Base-by-base conservation (phyloP, 2,329 filamentous ascomycete genomes). In the Alternaria hordeiaustralica region DNA sequence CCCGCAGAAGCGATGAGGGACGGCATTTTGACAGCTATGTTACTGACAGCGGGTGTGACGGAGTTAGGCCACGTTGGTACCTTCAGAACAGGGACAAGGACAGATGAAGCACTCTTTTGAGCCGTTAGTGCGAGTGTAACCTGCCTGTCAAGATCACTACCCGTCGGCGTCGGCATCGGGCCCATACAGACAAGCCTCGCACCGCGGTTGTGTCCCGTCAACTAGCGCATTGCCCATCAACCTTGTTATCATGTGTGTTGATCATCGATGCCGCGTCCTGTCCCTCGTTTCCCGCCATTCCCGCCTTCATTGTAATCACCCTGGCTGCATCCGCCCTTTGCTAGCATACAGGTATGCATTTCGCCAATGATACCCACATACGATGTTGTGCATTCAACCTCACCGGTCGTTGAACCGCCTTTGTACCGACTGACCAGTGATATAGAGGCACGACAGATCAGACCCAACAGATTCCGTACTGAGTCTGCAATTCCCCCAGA, bases 1-100 rank as follows among this genome's bases (percentile, higher is more conserved):
- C 49, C 44, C 54, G 71, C 72, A 77, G 71, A 72, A 62, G 69
- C 69, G 68, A 73, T 57, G 61, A 66, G 41, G 62, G 58, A 73
- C 71, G 66, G 58, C 49, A 67, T 74, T 71, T 78, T 76, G 74
- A 76, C 75, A 76, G 72, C 65, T 70, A 60, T 66, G 73, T 70
- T 69, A 72, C 69, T 75, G 71, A 75, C 72, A 75, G 71, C 75
- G 71, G 73, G 65, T 74, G 68, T 70, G 65, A 67, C 69, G 68
- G 57, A 63, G 66, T 73, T 69, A 75, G 67, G 59, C 72, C 71
- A 77, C 64, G 60, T 68, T 60, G 60, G 71, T 73, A 69, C 28
- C 55, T 72, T 69, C 61, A 46, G 28, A 58, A 47, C 23, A 59
- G 46, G 30, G 45, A 43, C 51, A 65, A 56, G 63, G 55, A 70